These are phyloP conservation scores for Neofusicoccum sp. DNA, from an alignment of 2,329 filamentous ascomycete species.

Conservation along the genomic window DNA sequence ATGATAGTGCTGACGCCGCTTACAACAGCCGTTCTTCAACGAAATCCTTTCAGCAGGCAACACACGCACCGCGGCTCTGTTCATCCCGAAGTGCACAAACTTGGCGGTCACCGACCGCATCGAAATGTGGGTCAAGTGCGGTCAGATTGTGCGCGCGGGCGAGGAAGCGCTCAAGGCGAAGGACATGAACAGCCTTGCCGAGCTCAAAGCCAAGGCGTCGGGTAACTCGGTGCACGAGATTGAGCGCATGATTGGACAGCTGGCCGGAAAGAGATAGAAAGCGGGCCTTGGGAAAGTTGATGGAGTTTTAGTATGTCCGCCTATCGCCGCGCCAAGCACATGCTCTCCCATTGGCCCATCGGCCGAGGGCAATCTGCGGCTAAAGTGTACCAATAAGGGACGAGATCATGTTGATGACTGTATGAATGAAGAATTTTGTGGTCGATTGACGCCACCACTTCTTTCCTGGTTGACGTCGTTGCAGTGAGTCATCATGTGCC, in stretches of 20 bases:
- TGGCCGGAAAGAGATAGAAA: constrained; percentile 20
- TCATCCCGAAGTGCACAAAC: constrained; percentile 82
- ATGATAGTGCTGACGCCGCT: constrained; percentile 4
- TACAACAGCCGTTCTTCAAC: constrained; percentile 78
- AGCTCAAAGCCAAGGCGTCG: constrained; percentile 71
- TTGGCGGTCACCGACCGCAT: constrained; percentile 69
- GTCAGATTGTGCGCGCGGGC: constrained; percentile 80
- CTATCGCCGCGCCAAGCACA: background rate
- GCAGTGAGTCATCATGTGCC: no score
- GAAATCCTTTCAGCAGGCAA: constrained; percentile 86
- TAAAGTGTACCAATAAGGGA: background rate
- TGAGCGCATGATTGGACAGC: constrained; percentile 68
- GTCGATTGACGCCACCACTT: no score
- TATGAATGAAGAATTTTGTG: no score
- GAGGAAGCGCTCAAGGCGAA: constrained; percentile 86
- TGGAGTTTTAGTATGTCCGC: constrained; percentile 1
- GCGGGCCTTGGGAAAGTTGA: background rate
- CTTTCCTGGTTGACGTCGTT: no score
- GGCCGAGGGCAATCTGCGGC: constrained; percentile 4
- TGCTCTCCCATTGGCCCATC: background rate
- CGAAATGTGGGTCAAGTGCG: constrained; percentile 95
- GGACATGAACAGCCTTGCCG: constrained; percentile 72
- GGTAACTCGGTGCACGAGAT: constrained; percentile 72
- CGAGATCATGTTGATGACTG: background rate
- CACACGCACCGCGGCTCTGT: constrained; percentile 75